A percentile compares a stretch with the other conserved stretches of the same genome.
phyloP scores from a whole-genome alignment of 768 basidiomycete genomes.

The Leccinum pellstonianum region DNA sequence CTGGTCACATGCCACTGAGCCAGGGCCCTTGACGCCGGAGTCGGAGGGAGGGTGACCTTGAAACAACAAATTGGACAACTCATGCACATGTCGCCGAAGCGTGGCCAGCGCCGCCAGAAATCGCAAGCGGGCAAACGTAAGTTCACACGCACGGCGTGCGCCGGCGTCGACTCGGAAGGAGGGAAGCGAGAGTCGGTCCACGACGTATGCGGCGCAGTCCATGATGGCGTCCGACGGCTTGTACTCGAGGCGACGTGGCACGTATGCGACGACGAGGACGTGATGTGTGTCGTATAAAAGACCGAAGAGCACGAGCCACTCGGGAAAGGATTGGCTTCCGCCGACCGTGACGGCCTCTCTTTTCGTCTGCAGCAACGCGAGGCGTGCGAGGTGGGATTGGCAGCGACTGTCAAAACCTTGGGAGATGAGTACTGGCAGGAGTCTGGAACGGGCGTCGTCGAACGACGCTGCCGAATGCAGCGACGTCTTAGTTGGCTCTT shows the following conservation, averaged over 20 bases:
- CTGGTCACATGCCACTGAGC: constrained; percentile 1
- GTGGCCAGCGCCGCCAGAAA: constrained; percentile 18
- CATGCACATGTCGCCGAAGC: constrained; percentile 21
- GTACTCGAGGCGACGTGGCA: constrained; percentile 14
- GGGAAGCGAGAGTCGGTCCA: constrained; percentile 22
- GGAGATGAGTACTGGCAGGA: constrained; percentile 7
- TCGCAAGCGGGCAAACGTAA: constrained; percentile 18
- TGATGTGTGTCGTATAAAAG: constrained; percentile 20
- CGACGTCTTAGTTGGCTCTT: background rate
- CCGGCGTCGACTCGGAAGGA: background rate
- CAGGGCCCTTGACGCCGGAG: background rate
- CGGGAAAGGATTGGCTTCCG: constrained; percentile 15
- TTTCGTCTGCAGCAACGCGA: constrained; percentile 9
- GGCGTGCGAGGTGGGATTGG: constrained; percentile 13
- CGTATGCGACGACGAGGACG: constrained; percentile 21
- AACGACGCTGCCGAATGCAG: background rate
- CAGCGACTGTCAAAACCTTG: constrained; percentile 12
- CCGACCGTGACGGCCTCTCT: background rate
- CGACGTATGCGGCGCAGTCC: constrained; percentile 15
- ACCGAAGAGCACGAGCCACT: constrained; percentile 29
- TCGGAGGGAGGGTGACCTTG: background rate
- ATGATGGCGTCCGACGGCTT: constrained; percentile 2
- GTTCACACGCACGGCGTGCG: constrained; percentile 5
- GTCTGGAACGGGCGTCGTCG: background rate
- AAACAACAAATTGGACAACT: constrained; percentile 16